Base-by-base conservation (phyloP, 306 rosid species). In the Dalbergia cochinchinensis region DNA sequence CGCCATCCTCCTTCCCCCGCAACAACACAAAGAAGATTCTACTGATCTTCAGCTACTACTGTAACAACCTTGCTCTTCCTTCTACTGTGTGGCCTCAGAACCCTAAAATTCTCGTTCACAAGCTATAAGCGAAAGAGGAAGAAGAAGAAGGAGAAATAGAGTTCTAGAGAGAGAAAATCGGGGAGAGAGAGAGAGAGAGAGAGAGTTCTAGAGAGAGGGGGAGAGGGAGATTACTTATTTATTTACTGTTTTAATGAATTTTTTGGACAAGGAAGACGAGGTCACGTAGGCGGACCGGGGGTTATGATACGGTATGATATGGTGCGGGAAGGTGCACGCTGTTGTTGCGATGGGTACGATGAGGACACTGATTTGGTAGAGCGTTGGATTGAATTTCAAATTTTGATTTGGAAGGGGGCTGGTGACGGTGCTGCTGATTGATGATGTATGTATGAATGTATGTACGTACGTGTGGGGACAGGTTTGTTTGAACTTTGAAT, bases 1-100 rank as follows among this genome's bases (percentile, higher is more conserved):
- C 69, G 95, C 42, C 99, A 92, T 92, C 77, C 61, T n/a, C 14
- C 7, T 62, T 62, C 42, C 18, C 2, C 22, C 0, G 14, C 57
- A 50, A 50, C 16, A 11, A 50, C 57, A 50, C 57, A 39, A 19
- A 0, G 55, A 47, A 1, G 53, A 62, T 6, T 37, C 41, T 6
- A 15, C 35, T 5, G 63, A 54, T 66, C 7, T 80, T 73, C 37
- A 63, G 62, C 6, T 69, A 16, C 64, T 31, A 20, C 48, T 13
- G 7, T 0, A 54, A 18, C 60, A 54, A 54, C 26, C 60, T n/a
- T 54, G 14, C 26, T 54, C 10, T 8, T 54, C 9, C 11, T 54
- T 51, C 58, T 51, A 15, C 19, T 6, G 8, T 5, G 60, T 7
- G 47, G 4, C 34, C 31, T 66, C 31, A 4, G 33, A 57, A 74